A percentile compares a stretch with the other conserved stretches of the same genome.
phyloP scores from a whole-genome alignment of 768 basidiomycete genomes.

The Panaeolus cyanescens region DNA sequence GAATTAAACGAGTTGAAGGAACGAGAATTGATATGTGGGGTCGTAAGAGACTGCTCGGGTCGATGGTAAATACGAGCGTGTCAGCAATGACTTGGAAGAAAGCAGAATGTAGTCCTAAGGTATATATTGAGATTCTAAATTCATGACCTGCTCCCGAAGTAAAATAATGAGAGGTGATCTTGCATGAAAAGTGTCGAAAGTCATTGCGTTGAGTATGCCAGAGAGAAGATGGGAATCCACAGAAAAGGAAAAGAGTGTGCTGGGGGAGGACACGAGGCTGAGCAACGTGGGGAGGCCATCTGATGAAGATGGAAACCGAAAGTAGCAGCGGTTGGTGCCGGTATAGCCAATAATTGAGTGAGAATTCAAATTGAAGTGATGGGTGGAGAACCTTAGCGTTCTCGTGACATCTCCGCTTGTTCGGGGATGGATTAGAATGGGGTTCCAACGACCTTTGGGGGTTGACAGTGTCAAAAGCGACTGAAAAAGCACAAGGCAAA shows the following conservation, averaged over 20 bases:
- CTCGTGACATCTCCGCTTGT: not conserved
- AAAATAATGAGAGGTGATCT: not conserved
- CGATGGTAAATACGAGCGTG: not conserved
- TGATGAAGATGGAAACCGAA: not conserved
- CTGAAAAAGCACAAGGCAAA: not conserved
- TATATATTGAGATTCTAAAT: constrained; percentile 4
- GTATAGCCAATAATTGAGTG: not conserved
- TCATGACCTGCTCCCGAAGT: constrained; percentile 2
- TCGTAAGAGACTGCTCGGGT: not conserved
- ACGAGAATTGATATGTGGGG: not conserved
- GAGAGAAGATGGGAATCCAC: not conserved
- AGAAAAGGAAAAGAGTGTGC: not conserved
- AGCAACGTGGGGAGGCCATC: not conserved
- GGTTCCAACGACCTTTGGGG: not conserved
- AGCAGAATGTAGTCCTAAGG: constrained; percentile 3
- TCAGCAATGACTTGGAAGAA: not conserved
- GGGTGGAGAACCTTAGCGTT: not conserved
- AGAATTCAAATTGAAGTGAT: no score
- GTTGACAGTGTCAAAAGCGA: not conserved
- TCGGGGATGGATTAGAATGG: not conserved
- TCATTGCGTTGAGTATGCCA: not conserved
- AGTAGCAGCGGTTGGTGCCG: no score
- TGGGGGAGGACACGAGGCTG: not conserved
- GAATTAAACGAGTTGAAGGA: not conserved
- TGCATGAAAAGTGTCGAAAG: not conserved